phyloP scores from a whole-genome alignment of 208 protist species.

The Trichomonas tenax region DNA sequence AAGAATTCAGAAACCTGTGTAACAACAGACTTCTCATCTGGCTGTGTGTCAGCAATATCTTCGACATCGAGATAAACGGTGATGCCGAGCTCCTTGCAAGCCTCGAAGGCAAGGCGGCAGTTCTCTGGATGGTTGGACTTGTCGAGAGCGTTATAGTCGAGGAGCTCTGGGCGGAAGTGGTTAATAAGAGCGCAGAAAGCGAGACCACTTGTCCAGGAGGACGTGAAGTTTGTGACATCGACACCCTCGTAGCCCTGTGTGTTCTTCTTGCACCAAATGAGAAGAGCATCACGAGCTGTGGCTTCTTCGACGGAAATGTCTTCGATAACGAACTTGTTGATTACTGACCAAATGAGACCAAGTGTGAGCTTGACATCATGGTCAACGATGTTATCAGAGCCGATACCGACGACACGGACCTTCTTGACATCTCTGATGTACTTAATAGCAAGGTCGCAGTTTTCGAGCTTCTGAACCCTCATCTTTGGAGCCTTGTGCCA shows the following conservation, averaged over 20 bases:
- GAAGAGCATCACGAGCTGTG: background rate
- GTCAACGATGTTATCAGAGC: background rate
- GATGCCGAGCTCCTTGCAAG: background rate
- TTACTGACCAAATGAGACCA: background rate
- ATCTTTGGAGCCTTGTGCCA: background rate
- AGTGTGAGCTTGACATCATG: background rate
- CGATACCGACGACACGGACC: background rate
- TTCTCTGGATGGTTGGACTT: background rate
- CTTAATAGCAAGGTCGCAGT: background rate
- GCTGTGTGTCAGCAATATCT: background rate
- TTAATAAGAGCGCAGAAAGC: constrained; percentile 10
- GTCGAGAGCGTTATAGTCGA: background rate
- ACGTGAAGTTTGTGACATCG: background rate
- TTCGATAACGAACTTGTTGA: constrained; percentile 4
- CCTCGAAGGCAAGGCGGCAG: background rate
- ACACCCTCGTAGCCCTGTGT: background rate
- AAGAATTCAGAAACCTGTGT: constrained; percentile 23
- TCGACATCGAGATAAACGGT: background rate
- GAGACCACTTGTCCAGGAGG: background rate
- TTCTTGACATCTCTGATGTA: background rate
- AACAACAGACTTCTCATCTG: constrained; percentile 23
- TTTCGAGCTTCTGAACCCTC: background rate
- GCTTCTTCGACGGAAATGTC: background rate
- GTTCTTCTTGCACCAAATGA: background rate
- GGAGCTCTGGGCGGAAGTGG: background rate